These are phyloP conservation scores for Garcia nutans DNA, from an alignment of 345 rosid genomes.

Conservation along the genomic window DNA sequence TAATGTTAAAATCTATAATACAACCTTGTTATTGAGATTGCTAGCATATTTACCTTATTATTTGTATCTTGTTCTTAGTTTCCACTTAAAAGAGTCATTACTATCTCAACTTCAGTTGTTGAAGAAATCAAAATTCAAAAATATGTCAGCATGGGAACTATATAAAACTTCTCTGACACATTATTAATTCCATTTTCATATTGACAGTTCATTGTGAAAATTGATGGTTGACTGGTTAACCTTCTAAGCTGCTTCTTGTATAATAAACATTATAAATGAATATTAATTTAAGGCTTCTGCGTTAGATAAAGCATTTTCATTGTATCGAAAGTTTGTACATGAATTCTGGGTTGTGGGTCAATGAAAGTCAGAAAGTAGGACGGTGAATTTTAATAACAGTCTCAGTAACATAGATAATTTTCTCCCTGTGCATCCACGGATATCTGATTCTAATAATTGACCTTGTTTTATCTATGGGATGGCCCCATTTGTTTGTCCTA, in stretches of 20 bases:
- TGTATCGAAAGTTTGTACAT: too few relatives aligned
- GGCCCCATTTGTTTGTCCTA: background rate
- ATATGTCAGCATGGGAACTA: background rate
- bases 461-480: background rate
- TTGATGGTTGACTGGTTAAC: too few relatives aligned
- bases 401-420: too few relatives aligned
- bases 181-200: background rate
- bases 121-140: background rate
- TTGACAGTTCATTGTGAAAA: background rate
- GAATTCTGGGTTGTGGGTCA: too few relatives aligned
- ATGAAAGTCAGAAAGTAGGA: too few relatives aligned
- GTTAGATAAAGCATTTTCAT: too few relatives aligned
- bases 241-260: too few relatives aligned
- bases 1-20: background rate
- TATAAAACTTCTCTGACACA: background rate
- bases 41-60: background rate
- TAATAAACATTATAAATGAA: too few relatives aligned
- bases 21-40: background rate
- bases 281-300: too few relatives aligned
- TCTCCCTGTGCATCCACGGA: constrained; percentile 7
- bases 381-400: too few relatives aligned
- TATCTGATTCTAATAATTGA: background rate
- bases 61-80: too few relatives aligned
- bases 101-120: background rate
- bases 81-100: background rate